A percentile compares a stretch with the other conserved stretches of the same genome.
These are phyloP conservation scores for Blastosporella zonata DNA, from an alignment of 1,284 basidiomycete species.

Conservation along the genomic window DNA sequence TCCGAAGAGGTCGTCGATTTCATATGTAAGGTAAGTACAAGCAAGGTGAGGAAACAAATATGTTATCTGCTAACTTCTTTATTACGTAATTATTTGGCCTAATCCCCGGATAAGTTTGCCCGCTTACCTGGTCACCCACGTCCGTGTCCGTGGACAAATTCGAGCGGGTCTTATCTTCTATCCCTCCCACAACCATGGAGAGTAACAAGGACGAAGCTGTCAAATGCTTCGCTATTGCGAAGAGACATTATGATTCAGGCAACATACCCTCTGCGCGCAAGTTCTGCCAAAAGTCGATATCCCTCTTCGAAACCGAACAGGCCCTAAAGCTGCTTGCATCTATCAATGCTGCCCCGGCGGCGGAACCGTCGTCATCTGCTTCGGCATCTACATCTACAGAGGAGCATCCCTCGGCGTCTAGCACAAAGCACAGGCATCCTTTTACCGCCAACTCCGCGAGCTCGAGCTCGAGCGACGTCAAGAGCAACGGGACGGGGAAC, in stretches of 20 bases:
- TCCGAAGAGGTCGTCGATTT: slow-evolving; percentile 10
- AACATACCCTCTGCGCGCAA: slow-evolving; percentile 81
- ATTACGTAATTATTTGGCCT: slow-evolving; percentile 11
- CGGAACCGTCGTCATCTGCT: slow-evolving; percentile 34
- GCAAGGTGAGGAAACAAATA: background rate
- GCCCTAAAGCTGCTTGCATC: slow-evolving; percentile 66
- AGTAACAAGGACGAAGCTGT: slow-evolving; percentile 89
- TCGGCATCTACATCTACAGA: slow-evolving; percentile 41
- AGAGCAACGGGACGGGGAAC: slow-evolving; percentile 46
- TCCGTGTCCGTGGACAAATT: slow-evolving; percentile 21
- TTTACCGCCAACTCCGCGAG: slow-evolving; percentile 28
- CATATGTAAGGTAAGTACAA: slow-evolving; percentile 15
- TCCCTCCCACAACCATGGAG: slow-evolving; percentile 53
- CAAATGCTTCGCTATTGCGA: slow-evolving; percentile 76
- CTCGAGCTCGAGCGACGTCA: slow-evolving; percentile 26
- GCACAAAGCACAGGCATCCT: slow-evolving; percentile 54
- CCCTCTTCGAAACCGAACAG: slow-evolving; percentile 81
- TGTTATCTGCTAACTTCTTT: slow-evolving; percentile 9
- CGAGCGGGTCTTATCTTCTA: slow-evolving; percentile 16
- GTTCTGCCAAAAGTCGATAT: slow-evolving; percentile 88
- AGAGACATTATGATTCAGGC: slow-evolving; percentile 66
- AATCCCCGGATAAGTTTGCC: slow-evolving; percentile 1
- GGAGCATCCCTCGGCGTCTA: slow-evolving; percentile 64
- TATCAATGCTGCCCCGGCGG: slow-evolving; percentile 52
- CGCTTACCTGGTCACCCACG: slow-evolving; percentile 15